phyloP scores from a whole-genome alignment of 352 stramenopile species.

The Phytophthora crassamura region DNA sequence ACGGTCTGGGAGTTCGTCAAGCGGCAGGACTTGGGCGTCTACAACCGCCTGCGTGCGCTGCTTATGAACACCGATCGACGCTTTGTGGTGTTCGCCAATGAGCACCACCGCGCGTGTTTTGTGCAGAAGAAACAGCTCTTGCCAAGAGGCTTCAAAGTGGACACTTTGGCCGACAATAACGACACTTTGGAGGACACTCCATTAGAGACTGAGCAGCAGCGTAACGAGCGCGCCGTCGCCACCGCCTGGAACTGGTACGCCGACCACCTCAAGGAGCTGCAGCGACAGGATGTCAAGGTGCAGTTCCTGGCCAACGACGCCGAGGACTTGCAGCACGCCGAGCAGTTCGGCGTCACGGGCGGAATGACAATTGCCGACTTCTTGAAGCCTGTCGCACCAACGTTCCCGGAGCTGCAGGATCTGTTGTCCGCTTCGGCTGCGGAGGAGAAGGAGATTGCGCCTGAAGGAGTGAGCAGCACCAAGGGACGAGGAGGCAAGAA shows the following conservation, averaged over 20 bases:
- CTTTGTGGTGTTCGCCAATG: constrained; percentile 95
- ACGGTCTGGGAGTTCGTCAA: constrained; percentile 92
- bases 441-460: constrained; percentile 31
- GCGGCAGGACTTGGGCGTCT: constrained; percentile 88
- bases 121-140: constrained; percentile 62
- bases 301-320: constrained; percentile 74
- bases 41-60: constrained; percentile 89
- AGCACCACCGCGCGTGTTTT: constrained; percentile 89
- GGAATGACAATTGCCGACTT: constrained; percentile 70
- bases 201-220: constrained; percentile 70
- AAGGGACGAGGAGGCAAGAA: constrained; percentile 45
- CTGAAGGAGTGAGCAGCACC: constrained; percentile 52
- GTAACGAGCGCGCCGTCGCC: constrained; percentile 89
- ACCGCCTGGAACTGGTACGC: constrained; percentile 84
- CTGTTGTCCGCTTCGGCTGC: constrained; percentile 51
- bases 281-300: constrained; percentile 55
- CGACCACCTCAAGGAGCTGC: constrained; percentile 58
- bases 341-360: constrained; percentile 53
- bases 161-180: constrained; percentile 29
- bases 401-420: constrained; percentile 66
- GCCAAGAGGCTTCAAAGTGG: constrained; percentile 27
- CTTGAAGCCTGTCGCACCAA: constrained; percentile 52
- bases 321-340: constrained; percentile 55
- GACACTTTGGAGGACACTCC: constrained; percentile 26
- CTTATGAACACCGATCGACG: constrained; percentile 82